A percentile compares a stretch with the other conserved stretches of the same genome.
Conservation (phyloP, 306 rosid species). For the Acacia crassicarpa region DNA sequence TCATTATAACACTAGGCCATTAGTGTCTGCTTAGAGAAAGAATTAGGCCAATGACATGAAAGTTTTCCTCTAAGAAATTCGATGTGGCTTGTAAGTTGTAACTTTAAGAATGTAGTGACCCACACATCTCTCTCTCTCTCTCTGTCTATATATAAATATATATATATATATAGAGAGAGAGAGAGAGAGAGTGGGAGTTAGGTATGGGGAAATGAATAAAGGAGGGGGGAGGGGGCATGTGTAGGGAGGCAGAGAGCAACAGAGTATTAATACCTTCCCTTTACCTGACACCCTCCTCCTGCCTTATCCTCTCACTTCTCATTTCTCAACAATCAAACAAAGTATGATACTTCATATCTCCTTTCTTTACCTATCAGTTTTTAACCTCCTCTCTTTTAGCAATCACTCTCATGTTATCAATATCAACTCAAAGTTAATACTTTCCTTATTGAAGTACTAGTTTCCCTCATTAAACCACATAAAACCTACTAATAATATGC, state of each 20-base stretch:
- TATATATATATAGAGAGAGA: not conserved
- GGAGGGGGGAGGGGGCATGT: not conserved
- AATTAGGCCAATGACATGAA: too few species aligned
- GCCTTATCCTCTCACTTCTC: not conserved
- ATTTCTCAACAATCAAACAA: not conserved
- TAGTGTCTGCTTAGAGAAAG: too few species aligned
- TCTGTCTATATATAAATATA: too few species aligned
- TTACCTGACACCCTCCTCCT: not conserved
- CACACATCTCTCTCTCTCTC: too few species aligned
- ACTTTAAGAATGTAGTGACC: too few species aligned
- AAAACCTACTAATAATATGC: not conserved
- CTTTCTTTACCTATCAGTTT: not conserved
- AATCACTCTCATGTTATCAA: not conserved
- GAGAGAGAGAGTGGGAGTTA: not conserved
- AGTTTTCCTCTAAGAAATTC: too few species aligned
- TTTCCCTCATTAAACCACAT: not conserved
- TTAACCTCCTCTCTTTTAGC: not conserved
- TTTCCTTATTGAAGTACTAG: not conserved
- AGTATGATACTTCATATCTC: not conserved
- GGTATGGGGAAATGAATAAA: not conserved
- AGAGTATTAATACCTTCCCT: not conserved
- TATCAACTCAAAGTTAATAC: not conserved
- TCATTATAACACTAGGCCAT: too few species aligned
- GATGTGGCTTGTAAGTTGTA: too few species aligned
- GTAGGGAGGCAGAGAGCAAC: not conserved